Evolutionary conservation across 768 basidiomycete genomes (phyloP).

Genomic region (Thelephora ganbajun): DNA sequence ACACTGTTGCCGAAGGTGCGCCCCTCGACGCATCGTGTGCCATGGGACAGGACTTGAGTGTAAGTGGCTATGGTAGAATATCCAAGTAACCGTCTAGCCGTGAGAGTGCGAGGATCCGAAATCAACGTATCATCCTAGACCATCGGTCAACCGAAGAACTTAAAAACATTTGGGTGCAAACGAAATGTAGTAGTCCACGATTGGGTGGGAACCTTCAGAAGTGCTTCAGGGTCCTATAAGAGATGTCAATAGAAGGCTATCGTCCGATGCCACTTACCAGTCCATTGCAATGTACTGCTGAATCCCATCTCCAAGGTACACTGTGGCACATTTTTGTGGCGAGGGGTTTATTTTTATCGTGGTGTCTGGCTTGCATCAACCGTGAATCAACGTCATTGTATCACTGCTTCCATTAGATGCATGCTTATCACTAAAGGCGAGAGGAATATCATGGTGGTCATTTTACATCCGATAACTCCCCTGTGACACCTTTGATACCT

Average conservation of each 20-base stretch:
- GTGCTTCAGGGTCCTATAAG: conserved; percentile 10
- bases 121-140: background rate
- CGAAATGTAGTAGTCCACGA: conserved; percentile 46
- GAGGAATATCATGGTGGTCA: conserved; percentile 5
- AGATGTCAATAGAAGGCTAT: too few relatives aligned
- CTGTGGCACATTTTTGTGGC: too few relatives aligned
- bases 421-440: too few relatives aligned
- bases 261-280: too few relatives aligned
- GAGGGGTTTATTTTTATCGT: too few relatives aligned
- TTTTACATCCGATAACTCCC: conserved; percentile 28
- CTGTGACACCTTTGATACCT: conserved; percentile 52
- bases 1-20: conserved; percentile 41
- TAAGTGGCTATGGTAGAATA: conserved; percentile 39
- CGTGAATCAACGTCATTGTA: too few relatives aligned
- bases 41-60: conserved; percentile 34
- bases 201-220: conserved; percentile 28
- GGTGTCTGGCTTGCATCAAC: too few relatives aligned
- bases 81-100: conserved; percentile 43
- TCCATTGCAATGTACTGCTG: too few relatives aligned
- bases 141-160: background rate
- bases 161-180: conserved; percentile 5
- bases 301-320: too few relatives aligned
- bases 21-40: conserved; percentile 49
- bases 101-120: conserved; percentile 43
- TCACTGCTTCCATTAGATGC: too few relatives aligned